Evolutionary conservation across 148 eudicot species (phyloP).

Genomic region (Camellia sinensis): DNA sequence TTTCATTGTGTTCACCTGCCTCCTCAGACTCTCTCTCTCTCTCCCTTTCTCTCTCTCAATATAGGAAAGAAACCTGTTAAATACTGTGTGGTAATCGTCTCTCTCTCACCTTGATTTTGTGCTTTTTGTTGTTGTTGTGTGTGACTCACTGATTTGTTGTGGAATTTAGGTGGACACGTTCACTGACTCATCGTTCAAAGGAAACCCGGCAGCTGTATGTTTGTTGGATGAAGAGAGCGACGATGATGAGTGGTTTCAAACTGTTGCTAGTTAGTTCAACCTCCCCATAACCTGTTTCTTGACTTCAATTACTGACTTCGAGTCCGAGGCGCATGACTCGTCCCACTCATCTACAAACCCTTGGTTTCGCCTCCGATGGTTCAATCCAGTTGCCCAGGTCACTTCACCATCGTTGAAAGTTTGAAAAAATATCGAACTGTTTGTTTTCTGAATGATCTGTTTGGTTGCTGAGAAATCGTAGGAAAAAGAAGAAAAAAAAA

Average conservation of each 20-base stretch:
- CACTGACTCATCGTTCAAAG: slow-evolving; percentile 59
- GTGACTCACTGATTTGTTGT: background rate
- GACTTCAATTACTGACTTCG: slow-evolving; percentile 33
- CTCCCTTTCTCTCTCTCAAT: background rate
- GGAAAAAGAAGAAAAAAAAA: background rate
- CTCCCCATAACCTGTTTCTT: slow-evolving; percentile 56
- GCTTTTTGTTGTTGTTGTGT: background rate
- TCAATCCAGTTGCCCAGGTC: slow-evolving; percentile 77
- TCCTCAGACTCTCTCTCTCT: too few relatives aligned
- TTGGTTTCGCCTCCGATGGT: slow-evolving; percentile 74
- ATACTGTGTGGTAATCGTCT: slow-evolving; percentile 47
- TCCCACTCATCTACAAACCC: slow-evolving; percentile 14
- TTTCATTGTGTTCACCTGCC: too few relatives aligned
- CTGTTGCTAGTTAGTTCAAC: slow-evolving; percentile 74
- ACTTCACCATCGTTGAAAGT: background rate
- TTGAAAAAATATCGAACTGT: too few relatives aligned
- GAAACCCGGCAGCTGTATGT: slow-evolving; percentile 83
- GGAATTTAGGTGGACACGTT: slow-evolving; percentile 66
- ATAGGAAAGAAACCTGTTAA: slow-evolving; percentile 46
- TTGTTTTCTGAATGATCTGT: background rate
- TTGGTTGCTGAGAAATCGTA: background rate
- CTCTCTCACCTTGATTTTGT: background rate
- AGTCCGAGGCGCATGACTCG: slow-evolving; percentile 14
- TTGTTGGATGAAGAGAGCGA: slow-evolving; percentile 58
- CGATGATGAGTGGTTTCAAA: slow-evolving; percentile 54